phyloP scores from a whole-genome alignment of 176 grass and related monocot genomes.

The Paspalum notatum region DNA sequence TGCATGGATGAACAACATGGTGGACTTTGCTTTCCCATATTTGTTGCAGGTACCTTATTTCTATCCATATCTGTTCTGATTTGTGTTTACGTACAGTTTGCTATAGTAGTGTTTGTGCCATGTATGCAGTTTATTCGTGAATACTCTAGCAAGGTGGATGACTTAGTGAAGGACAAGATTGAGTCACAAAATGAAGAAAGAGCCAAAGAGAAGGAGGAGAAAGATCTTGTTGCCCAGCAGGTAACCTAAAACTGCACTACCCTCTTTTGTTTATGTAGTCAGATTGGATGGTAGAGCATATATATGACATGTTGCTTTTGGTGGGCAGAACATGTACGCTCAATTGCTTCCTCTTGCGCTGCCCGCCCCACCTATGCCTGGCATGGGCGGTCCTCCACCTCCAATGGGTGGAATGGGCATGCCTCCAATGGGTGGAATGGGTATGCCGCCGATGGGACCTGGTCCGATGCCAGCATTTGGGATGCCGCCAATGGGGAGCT shows the following conservation, averaged over 20 bases:
- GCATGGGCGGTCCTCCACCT: constrained; percentile 68
- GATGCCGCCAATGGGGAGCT: constrained; percentile 91
- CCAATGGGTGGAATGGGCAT: constrained; percentile 80
- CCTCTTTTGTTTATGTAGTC: background rate
- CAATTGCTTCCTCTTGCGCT: constrained; percentile 91
- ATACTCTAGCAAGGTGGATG: constrained; percentile 88
- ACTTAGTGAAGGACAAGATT: constrained; percentile 81
- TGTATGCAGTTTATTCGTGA: constrained; percentile 78
- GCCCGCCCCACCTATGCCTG: constrained; percentile 77
- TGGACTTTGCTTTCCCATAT: constrained; percentile 97
- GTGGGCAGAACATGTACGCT: constrained; percentile 87
- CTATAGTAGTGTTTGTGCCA: background rate
- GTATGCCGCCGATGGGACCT: constrained; percentile 71
- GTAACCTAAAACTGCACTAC: constrained; percentile 20
- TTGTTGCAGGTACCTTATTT: constrained; percentile 74
- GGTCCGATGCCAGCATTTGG: constrained; percentile 77
- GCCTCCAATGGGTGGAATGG: constrained; percentile 65
- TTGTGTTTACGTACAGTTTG: background rate
- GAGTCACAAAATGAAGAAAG: constrained; percentile 76
- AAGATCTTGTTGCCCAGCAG: constrained; percentile 81
- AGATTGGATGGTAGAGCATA: constrained; percentile 1
- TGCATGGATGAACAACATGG: constrained; percentile 48
- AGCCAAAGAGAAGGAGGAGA: constrained; percentile 77
- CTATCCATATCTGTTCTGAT: background rate
- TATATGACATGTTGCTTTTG: constrained; percentile 17